phyloP scores from a whole-genome alignment of 257 asterid genomes.

The Salvia rosmarinus region DNA sequence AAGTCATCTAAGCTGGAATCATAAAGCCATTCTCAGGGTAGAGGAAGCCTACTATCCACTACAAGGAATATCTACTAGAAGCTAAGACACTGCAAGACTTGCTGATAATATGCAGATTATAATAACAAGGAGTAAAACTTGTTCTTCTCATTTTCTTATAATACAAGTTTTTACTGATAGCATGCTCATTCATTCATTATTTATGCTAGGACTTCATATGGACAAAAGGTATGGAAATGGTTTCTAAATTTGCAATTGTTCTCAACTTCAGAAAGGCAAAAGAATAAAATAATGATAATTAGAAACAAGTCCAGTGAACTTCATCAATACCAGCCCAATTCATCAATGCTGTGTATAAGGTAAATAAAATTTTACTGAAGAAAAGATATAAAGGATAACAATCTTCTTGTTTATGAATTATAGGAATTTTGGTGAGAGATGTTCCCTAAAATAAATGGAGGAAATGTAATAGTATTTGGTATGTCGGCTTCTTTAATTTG shows the following conservation, averaged over 20 bases:
- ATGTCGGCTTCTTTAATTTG: neutral
- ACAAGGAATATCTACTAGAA: neutral
- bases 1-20: constrained; percentile 9
- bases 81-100: neutral
- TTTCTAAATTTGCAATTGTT: constrained; percentile 11
- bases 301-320: neutral
- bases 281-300: neutral
- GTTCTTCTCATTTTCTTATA: neutral
- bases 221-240: constrained; percentile 1
- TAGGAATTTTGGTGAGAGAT: neutral
- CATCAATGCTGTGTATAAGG: neutral
- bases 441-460: neutral
- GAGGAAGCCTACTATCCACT: neutral
- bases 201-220: constrained; percentile 12
- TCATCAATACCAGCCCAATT: too few relatives aligned
- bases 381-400: neutral
- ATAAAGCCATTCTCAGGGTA: neutral
- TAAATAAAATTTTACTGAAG: constrained; percentile 5
- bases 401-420: neutral
- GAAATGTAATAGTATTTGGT: neutral
- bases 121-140: neutral
- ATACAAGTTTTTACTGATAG: neutral
- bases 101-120: neutral
- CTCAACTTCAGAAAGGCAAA: neutral
- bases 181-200: neutral